Evolutionary conservation across 2,329 filamentous ascomycete genomes (phyloP), one percentile per base, ranked within the genome.

Genomic region (Gliomastix tumulicola): DNA sequence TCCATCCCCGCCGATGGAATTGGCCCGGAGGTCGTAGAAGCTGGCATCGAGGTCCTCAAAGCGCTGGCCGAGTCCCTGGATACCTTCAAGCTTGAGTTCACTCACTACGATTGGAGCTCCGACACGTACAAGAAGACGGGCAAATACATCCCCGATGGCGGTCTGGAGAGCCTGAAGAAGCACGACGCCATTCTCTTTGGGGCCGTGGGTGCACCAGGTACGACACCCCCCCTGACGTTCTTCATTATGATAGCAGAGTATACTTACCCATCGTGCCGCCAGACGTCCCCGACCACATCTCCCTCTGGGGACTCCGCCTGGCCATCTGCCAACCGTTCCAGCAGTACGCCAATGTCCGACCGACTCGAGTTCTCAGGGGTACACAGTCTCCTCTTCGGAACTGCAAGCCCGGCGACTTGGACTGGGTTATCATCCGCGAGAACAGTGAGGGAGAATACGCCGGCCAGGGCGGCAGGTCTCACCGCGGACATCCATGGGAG

Each of bases 371-470:
- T n/a, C 69, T 82, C 40, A 65, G 65, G 8, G 77, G 77, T 13
- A 78, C 73, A 0, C 59, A 71, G 38, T 79, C 75, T 0, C 76
- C 77, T 1, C 60, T 81, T 1, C 52, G 57, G 16, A 65, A 74
- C 53, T 60, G 72, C 49, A 56, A 62, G 42, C 57, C 63, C 0
- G 71, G 72, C 1, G 71, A 79, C 36, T 58, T 82, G 0, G 74
- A 82, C 56, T 82, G 77, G 76, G 74, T 81, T 9, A 80, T 82
- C 37, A 60, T 82, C 28, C 74, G 78, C 18, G 78, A 82, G 57
- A 82, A 82, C 55, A 77, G 72, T 19, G 78, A 82, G 44, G 78
- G 78, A 36, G 78, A 82, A 47, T 82, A 82, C 42, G 74, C 76
- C 1, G 77, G 78, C 0, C 76, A 82, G 40, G 78, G 78, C 2